These are phyloP conservation scores for Anthoceros angustus DNA, from an alignment of 225 moss, liverwort and hornwort species.

Conservation along the genomic window DNA sequence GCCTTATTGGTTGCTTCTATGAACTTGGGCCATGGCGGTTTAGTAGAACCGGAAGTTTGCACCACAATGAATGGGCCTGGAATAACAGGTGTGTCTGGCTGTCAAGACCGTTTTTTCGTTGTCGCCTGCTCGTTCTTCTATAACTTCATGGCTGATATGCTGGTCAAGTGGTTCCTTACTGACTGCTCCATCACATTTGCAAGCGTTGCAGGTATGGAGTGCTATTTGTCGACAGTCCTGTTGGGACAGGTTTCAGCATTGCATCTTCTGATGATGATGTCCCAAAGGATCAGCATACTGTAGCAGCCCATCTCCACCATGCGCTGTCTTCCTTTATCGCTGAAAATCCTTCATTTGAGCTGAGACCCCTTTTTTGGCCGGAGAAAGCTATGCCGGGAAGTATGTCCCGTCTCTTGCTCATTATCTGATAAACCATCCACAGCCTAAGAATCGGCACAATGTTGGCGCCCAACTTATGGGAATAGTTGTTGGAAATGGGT, in stretches of 20 bases:
- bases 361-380: slow-evolving; percentile 28
- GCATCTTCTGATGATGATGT: slow-evolving; percentile 21
- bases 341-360: slow-evolving; percentile 6
- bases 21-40: slow-evolving; percentile 39
- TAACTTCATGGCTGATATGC: background rate
- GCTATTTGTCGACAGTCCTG: slow-evolving; percentile 43
- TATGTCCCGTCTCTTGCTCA: slow-evolving; percentile 25
- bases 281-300: slow-evolving; percentile 15
- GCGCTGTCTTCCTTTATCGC: slow-evolving; percentile 22
- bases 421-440: slow-evolving; percentile 16
- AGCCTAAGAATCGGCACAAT: slow-evolving; percentile 6
- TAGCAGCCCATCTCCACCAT: slow-evolving; percentile 25
- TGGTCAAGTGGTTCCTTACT: too few species aligned
- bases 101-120: background rate
- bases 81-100: slow-evolving; percentile 13
- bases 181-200: background rate
- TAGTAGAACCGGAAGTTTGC: slow-evolving; percentile 17
- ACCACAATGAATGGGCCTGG: slow-evolving; percentile 25
- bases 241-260: slow-evolving; percentile 31
- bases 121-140: background rate
- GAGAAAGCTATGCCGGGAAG: slow-evolving; percentile 38
- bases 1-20: slow-evolving; percentile 30
- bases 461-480: slow-evolving; percentile 20
- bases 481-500: slow-evolving; percentile 35
- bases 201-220: slow-evolving; percentile 11